A percentile compares a stretch with the other conserved stretches of the same genome.
These are phyloP conservation scores for Vaccinium macrocarpon DNA, from an alignment of 148 eudicot genomes.

Conservation along the genomic window DNA sequence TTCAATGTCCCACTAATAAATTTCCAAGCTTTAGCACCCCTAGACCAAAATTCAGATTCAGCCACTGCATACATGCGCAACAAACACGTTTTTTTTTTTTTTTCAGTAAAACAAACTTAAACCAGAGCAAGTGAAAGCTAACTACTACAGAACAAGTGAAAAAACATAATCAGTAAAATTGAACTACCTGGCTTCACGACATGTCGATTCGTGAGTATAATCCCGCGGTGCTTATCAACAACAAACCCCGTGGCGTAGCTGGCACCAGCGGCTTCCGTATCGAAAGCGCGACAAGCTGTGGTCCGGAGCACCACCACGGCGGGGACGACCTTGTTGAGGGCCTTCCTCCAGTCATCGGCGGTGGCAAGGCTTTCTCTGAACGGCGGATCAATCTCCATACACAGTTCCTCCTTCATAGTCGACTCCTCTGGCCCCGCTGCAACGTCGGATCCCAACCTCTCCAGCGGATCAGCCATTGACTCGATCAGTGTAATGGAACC, in stretches of 20 bases:
- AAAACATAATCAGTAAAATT: not conserved
- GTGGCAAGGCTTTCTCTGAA: constrained; percentile 53
- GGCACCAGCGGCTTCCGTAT: constrained; percentile 85
- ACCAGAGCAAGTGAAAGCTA: not conserved
- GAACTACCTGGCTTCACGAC: constrained; percentile 81
- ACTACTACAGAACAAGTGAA: not conserved
- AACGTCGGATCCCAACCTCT: constrained; percentile 57
- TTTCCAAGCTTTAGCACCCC: too few relatives aligned
- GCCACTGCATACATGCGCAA: not conserved
- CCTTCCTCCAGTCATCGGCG: constrained; percentile 89
- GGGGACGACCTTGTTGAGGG: constrained; percentile 76
- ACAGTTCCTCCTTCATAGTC: constrained; percentile 53
- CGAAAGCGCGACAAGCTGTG: constrained; percentile 87
- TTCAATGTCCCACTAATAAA: too few relatives aligned
- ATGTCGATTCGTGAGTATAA: constrained; percentile 92
- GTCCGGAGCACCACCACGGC: constrained; percentile 93
- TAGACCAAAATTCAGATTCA: too few relatives aligned
- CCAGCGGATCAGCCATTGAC: constrained; percentile 46
- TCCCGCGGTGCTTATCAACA: constrained; percentile 83
- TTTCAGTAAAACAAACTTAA: not conserved
- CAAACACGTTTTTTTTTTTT: not conserved
- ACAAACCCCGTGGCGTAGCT: constrained; percentile 91
- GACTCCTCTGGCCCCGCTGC: constrained; percentile 38
- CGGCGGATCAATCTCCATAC: constrained; percentile 78
- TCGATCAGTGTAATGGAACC: not conserved